Base-by-base conservation (phyloP, 768 basidiomycete species). In the Rhodotorula babjevae region DNA sequence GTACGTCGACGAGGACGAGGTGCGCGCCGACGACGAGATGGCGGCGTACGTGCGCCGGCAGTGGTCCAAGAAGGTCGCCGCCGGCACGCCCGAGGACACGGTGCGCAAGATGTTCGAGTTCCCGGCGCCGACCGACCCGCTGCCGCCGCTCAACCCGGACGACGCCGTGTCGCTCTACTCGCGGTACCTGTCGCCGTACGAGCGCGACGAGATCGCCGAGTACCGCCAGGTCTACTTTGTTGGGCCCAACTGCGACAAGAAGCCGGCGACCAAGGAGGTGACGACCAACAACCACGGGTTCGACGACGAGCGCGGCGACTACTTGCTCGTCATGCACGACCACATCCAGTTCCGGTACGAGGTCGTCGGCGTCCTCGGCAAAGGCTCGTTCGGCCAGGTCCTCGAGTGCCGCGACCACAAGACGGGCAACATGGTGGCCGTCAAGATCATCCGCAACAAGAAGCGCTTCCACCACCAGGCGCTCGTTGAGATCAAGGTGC, bases 391-490 rank as follows among this genome's bases (percentile, higher is more conserved):
- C 77, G 96, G 96, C 27, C 96, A 98, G 80, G 96, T 99, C 23
- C 82, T 97, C 29, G 89, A 91, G 79, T 97, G 95, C 81, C 88
- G 95, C 55, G 96, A 98, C 82, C 92, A 98, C 80, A 88, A 87
- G 78, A 93, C 93, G 21, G 96, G 96, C 18, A 87, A 91, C 78
- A 93, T 92, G n/a, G 92, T 98, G 18, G 96, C 96, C 27, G 88
- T 99, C 83, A 99, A 99, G 85, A 98, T 99, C 73, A 98, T 99
- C 77, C 88, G 96, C 53, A 98, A 98, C 84, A 98, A 97, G 85
- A 97, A 98, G 82, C 86, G 96, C 61, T 98, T 98, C 84, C 94
- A 98, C 80, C 92, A 95, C 78, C 96, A 98, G 81, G 96, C 95
- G 1, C 81, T 98, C 57, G 94, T 98, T n/a, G 96, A 98, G 83